phyloP scores from a whole-genome alignment of 805 yeast species.

The Saccharomycopsis microspora region DNA sequence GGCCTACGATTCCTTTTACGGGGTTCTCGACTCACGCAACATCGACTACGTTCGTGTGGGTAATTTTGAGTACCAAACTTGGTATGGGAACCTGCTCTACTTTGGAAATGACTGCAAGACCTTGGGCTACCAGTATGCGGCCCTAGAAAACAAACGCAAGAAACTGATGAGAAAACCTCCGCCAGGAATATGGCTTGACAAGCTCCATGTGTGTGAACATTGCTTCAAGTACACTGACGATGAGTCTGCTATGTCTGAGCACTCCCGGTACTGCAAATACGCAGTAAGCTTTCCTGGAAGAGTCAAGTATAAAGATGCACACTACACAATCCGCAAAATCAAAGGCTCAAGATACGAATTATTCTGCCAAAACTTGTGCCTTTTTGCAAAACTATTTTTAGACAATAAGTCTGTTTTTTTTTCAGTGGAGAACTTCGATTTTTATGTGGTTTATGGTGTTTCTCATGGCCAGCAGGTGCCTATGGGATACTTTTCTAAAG shows the following conservation, averaged over 20 bases:
- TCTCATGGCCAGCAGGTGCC: conserved; percentile 28
- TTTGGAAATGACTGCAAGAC: conserved; percentile 38
- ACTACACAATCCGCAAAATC: conserved; percentile 49
- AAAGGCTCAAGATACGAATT: conserved; percentile 53
- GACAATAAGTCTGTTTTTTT: conserved; percentile 86
- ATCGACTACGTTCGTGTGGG: conserved; percentile 61
- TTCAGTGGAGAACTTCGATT: conserved; percentile 67
- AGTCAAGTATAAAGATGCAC: conserved; percentile 51
- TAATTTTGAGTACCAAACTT: conserved; percentile 53
- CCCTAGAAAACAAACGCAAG: conserved; percentile 12
- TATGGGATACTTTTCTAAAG: conserved; percentile 91
- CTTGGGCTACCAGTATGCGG: conserved; percentile 31
- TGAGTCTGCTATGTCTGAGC: conserved; percentile 34
- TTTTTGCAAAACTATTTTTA: conserved; percentile 79
- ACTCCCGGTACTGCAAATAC: conserved; percentile 34
- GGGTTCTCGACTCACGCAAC: conserved; percentile 51
- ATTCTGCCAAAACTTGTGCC: conserved; percentile 72
- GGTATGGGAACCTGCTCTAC: conserved; percentile 84
- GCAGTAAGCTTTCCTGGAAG: conserved; percentile 46
- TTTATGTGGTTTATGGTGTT: conserved; percentile 59
- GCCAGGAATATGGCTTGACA: conserved; percentile 41
- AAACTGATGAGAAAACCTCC: conserved; percentile 14
- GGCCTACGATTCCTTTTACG: conserved; percentile 36
- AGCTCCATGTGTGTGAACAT: conserved; percentile 59
- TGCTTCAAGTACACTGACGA: conserved; percentile 75